These are phyloP conservation scores for Botrytis fragariae DNA, from an alignment of 2,329 filamentous ascomycete genomes.

Conservation along the genomic window DNA sequence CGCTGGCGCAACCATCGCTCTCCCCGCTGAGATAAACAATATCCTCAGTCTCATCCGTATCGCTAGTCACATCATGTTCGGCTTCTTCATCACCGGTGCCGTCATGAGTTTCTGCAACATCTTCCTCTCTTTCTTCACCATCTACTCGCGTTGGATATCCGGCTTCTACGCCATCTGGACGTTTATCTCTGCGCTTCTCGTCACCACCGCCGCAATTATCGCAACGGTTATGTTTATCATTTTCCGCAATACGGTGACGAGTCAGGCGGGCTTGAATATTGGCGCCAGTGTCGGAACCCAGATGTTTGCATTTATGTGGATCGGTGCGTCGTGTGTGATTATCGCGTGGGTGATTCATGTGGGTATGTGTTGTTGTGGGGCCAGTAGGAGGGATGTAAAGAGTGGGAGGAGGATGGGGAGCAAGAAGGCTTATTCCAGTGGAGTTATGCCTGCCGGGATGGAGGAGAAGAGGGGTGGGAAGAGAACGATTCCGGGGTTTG, in stretches of 20 bases:
- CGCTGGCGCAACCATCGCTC: constrained; percentile 75
- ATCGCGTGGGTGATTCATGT: constrained; percentile 72
- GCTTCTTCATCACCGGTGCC: constrained; percentile 72
- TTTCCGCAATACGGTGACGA: constrained; percentile 72
- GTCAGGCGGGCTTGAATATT: constrained; percentile 74
- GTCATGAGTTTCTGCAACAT: constrained; percentile 71
- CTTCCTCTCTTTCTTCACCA: constrained; percentile 51
- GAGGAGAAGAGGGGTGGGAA: constrained; percentile 19
- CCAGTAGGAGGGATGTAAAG: constrained; percentile 35
- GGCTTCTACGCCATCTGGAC: constrained; percentile 67
- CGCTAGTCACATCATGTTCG: constrained; percentile 84
- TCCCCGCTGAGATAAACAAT: constrained; percentile 70
- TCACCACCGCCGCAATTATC: constrained; percentile 68
- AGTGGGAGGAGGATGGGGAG: constrained; percentile 35
- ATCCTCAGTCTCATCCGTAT: constrained; percentile 72
- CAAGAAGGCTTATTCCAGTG: constrained; percentile 32
- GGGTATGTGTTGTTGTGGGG: constrained; percentile 74
- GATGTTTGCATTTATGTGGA: constrained; percentile 91
- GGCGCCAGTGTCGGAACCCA: constrained; percentile 62
- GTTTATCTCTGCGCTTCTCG: constrained; percentile 64
- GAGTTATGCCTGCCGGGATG: constrained; percentile 22
- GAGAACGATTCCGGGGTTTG: constrained; percentile 23
- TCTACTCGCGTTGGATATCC: constrained; percentile 54
- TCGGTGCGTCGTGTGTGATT: constrained; percentile 64
- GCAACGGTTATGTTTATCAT: constrained; percentile 82